These are phyloP conservation scores for Calonectria hawksworthii DNA, from an alignment of 2,329 filamentous ascomycete genomes.

Conservation along the genomic window DNA sequence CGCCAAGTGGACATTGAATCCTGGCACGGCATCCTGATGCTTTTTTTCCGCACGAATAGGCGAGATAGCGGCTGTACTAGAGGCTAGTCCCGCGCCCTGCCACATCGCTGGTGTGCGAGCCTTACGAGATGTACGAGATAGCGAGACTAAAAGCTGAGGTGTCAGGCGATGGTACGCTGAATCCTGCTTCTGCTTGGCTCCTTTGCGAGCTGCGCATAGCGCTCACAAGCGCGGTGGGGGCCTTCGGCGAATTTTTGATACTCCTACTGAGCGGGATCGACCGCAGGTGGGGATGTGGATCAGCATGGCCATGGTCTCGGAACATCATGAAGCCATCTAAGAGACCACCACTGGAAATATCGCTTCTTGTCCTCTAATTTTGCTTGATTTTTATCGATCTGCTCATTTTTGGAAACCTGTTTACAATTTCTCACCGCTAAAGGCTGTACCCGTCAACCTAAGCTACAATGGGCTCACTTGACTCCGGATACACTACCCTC, in stretches of 20 bases:
- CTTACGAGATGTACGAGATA: not conserved
- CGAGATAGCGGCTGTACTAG: not conserved
- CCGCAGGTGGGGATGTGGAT: not conserved
- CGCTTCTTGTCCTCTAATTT: not conserved
- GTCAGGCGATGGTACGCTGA: not conserved
- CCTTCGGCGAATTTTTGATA: not conserved
- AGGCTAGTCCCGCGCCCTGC: not conserved
- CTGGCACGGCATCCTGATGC: not conserved
- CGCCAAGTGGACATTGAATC: not conserved
- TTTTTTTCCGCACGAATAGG: not conserved
- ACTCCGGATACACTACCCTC: not conserved
- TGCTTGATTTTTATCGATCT: not conserved
- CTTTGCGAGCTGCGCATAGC: not conserved
- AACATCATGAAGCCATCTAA: not conserved
- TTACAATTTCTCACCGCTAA: not conserved
- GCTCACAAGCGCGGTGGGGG: not conserved
- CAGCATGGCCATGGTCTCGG: not conserved
- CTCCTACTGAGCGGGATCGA: not conserved
- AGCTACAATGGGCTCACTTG: not conserved
- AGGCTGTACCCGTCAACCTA: not conserved
- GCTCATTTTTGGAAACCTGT: not conserved
- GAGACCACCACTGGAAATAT: not conserved
- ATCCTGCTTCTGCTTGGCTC: not conserved
- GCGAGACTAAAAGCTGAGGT: not conserved
- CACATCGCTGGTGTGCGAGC: not conserved